Conservation (phyloP, 768 basidiomycete genomes). For the Tephrocybe sp. region DNA sequence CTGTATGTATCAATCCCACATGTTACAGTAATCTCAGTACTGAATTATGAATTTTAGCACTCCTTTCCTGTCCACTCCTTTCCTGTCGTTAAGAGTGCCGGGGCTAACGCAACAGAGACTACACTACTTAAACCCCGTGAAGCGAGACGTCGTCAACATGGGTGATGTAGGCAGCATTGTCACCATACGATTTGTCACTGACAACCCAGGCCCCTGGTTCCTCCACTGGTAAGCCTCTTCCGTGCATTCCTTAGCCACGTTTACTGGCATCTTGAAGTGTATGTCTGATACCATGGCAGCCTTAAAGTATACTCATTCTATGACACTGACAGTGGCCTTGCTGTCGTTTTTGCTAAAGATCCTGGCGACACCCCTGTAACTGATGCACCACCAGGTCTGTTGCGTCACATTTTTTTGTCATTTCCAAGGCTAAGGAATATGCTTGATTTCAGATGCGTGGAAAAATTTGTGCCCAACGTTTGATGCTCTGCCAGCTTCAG, state of each 20-base stretch:
- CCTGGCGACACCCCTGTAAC: background rate
- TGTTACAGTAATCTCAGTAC: too few species aligned
- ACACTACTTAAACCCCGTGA: conserved; percentile 44
- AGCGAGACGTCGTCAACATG: conserved; percentile 37
- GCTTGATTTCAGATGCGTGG: conserved; percentile 2
- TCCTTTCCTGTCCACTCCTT: too few species aligned
- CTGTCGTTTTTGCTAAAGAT: conserved; percentile 13
- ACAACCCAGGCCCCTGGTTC: conserved; percentile 68
- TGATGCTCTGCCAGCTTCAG: conserved; percentile 4
- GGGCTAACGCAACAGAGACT: conserved; percentile 22
- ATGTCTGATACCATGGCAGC: background rate
- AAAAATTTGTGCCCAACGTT: conserved; percentile 3
- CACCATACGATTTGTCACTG: conserved; percentile 59
- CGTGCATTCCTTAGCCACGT: too few species aligned
- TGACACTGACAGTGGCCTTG: conserved; percentile 12
- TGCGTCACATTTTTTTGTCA: background rate
- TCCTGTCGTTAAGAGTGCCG: conserved; percentile 34
- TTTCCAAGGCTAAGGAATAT: background rate
- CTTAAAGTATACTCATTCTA: background rate
- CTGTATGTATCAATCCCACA: conserved; percentile 24
- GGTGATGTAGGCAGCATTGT: conserved; percentile 41
- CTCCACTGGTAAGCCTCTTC: conserved; percentile 37
- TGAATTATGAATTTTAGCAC: conserved; percentile 20
- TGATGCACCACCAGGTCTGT: conserved; percentile 3
- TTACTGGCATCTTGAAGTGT: conserved; percentile 36